Percentiles rank a stretch among this genome's conserved stretches.
Conservation (phyloP, 2,329 filamentous ascomycete species). For the Aspergillus niger region DNA sequence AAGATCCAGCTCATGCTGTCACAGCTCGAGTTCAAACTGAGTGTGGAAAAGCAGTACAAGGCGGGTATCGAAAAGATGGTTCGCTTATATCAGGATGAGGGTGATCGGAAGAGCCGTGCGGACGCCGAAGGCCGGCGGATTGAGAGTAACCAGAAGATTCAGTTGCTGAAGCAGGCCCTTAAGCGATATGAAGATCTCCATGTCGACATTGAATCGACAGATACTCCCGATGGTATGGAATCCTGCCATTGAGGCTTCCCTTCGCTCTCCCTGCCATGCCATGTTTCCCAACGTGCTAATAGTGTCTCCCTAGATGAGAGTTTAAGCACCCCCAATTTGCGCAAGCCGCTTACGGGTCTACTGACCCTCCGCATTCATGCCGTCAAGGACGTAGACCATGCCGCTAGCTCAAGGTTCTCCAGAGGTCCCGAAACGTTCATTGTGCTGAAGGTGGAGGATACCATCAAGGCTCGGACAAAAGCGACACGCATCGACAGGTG, state of each 20-base stretch:
- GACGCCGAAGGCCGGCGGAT: constrained; percentile 87
- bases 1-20: constrained; percentile 99
- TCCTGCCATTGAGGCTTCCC: neutral
- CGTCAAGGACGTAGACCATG: constrained; percentile 93
- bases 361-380: constrained; percentile 82
- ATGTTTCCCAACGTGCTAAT: constrained; percentile 24
- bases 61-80: constrained; percentile 99
- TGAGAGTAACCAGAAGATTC: constrained; percentile 97
- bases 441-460: constrained; percentile 94
- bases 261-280: too few relatives aligned
- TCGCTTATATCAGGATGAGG: constrained; percentile 94
- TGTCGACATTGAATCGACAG: constrained; percentile 81
- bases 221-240: constrained; percentile 73
- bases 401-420: constrained; percentile 77
- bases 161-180: constrained; percentile 89
- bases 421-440: constrained; percentile 93
- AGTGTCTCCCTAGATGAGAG: constrained; percentile 72
- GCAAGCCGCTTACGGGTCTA: constrained; percentile 92
- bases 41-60: constrained; percentile 98
- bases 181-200: constrained; percentile 97
- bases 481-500: constrained; percentile 84
- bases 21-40: constrained; percentile 97
- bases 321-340: constrained; percentile 89
- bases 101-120: constrained; percentile 90
- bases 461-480: constrained; percentile 83